phyloP scores from a whole-genome alignment of 345 rosid genomes.

The Lepidium sativum region DNA sequence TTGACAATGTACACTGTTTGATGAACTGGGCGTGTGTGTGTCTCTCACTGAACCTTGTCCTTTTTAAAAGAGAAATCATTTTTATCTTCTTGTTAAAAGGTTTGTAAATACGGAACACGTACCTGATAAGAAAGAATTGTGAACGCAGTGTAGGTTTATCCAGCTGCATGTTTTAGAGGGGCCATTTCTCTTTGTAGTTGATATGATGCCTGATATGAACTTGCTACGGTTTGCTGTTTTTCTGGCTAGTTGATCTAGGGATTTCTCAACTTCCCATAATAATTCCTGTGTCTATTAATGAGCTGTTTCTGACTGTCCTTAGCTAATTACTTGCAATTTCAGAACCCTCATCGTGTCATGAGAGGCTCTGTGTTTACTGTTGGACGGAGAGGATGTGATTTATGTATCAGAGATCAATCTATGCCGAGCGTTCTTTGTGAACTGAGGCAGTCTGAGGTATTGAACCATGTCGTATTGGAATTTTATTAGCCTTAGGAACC shows the following conservation, averaged over 20 bases:
- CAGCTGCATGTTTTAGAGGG: not conserved
- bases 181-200: not conserved
- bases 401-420: constrained; percentile 57
- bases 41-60: not conserved
- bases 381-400: constrained; percentile 68
- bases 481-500: not conserved
- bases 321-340: constrained; percentile 6
- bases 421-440: constrained; percentile 54
- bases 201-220: not conserved
- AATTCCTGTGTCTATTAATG: not conserved
- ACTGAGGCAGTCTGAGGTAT: constrained; percentile 74
- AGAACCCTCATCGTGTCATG: constrained; percentile 70
- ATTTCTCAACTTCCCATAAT: not conserved
- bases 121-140: not conserved
- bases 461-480: not conserved
- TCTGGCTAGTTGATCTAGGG: not conserved
- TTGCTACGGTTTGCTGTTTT: not conserved
- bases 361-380: constrained; percentile 52
- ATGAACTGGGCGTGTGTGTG: not conserved
- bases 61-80: not conserved
- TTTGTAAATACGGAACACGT: not conserved
- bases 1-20: not conserved
- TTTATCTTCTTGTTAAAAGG: not conserved
- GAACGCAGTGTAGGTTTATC: not conserved
- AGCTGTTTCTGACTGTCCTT: constrained; percentile 6